Conservation (phyloP, 73 alveolate species). For the Durusdinium trenchii region DNA sequence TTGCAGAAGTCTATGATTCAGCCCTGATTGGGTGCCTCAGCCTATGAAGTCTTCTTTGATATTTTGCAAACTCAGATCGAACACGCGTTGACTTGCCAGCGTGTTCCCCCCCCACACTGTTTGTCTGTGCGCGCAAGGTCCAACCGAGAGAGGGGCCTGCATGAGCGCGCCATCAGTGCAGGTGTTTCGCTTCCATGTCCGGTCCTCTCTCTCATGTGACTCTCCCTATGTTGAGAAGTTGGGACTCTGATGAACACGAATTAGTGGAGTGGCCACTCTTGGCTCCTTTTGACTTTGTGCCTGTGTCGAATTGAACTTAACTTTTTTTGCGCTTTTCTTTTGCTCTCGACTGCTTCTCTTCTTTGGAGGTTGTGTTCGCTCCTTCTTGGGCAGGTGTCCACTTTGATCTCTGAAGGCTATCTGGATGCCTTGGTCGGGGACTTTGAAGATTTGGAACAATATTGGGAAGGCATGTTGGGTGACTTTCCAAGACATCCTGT, state of each 20-base stretch:
- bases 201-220: background rate
- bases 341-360: background rate
- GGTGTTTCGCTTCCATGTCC: background rate
- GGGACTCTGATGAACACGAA: background rate
- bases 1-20: no score
- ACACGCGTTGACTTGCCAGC: no score
- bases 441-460: background rate
- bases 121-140: no score
- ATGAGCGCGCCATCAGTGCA: background rate
- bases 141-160: background rate
- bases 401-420: background rate
- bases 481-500: background rate
- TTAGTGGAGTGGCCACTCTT: constrained; percentile 21
- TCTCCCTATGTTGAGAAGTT: background rate
- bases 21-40: no score
- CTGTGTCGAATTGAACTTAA: background rate
- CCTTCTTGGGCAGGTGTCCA: background rate
- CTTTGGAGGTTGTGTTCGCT: background rate
- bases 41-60: no score
- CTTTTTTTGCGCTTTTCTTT: background rate
- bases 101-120: no score
- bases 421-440: background rate
- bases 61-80: no score
- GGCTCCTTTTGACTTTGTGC: background rate
- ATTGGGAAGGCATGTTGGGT: background rate